Conservation (phyloP, 331 rosid genomes). For the Rosa hybrid region DNA sequence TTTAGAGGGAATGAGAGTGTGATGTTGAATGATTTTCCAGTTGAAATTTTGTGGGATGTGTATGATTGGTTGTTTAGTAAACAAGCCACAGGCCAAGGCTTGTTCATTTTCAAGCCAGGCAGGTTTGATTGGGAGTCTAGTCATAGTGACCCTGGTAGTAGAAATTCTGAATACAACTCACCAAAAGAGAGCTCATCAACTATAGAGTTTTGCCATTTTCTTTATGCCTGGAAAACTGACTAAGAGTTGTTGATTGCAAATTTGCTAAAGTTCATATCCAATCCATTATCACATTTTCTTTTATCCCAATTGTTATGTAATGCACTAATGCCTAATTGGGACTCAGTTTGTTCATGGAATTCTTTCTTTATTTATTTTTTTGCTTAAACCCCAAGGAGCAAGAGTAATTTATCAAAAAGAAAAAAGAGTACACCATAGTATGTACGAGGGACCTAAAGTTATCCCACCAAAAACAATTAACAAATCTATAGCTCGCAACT, state of each 20-base stretch:
- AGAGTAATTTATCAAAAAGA: too few species aligned
- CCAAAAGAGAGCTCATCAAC: constrained; percentile 2
- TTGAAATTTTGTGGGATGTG: constrained; percentile 40
- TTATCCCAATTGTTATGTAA: neutral
- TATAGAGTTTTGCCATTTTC: constrained; percentile 25
- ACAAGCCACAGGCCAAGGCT: constrained; percentile 28
- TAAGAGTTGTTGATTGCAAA: neutral
- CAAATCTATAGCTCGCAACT: too few species aligned
- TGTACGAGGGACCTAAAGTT: too few species aligned
- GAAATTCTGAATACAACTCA: neutral
- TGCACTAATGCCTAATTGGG: too few species aligned
- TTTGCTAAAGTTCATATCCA: neutral
- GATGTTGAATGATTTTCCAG: constrained; percentile 22
- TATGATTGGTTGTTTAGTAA: constrained; percentile 37
- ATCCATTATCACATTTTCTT: neutral
- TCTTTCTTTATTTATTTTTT: too few species aligned
- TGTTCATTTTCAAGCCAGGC: constrained; percentile 34
- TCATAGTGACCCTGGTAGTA: neutral
- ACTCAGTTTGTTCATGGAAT: too few species aligned
- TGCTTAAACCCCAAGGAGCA: too few species aligned
- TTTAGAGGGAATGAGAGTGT: constrained; percentile 37
- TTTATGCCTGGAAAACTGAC: constrained; percentile 38
- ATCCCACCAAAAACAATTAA: too few species aligned
- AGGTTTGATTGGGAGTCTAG: neutral
- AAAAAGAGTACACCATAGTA: too few species aligned